Percentiles rank a stretch among this genome's conserved stretches.
phyloP scores from a whole-genome alignment of 2,329 filamentous ascomycete genomes.

The Fusarium ramigenum region DNA sequence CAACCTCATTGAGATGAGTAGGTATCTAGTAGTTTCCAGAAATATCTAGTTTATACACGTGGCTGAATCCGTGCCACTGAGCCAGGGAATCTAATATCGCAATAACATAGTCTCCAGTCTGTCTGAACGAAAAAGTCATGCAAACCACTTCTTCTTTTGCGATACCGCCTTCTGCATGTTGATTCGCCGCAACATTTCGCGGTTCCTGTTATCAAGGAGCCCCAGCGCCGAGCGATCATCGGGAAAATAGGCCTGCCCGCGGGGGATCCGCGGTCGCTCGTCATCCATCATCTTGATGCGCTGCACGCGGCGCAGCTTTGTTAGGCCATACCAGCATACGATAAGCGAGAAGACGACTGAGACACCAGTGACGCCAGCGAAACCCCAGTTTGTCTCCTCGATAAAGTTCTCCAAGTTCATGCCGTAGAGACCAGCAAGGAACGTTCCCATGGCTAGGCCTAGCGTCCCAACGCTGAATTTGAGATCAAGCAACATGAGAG shows the following conservation, averaged over 20 bases:
- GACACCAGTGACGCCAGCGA: slow-evolving; percentile 75
- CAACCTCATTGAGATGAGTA: slow-evolving; percentile 44
- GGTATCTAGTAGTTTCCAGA: slow-evolving; percentile 32
- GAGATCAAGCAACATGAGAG: slow-evolving; percentile 95
- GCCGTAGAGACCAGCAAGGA: slow-evolving; percentile 97
- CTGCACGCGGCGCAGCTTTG: slow-evolving; percentile 85
- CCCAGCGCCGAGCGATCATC: slow-evolving; percentile 55
- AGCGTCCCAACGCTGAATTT: slow-evolving; percentile 96
- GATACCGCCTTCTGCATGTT: slow-evolving; percentile 57
- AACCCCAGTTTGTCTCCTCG: slow-evolving; percentile 90
- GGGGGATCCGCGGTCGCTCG: slow-evolving; percentile 52
- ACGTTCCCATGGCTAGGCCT: slow-evolving; percentile 92
- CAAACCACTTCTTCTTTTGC: slow-evolving; percentile 49
- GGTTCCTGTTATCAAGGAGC: slow-evolving; percentile 62
- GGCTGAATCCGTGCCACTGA: slow-evolving; percentile 20
- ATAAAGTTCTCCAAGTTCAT: slow-evolving; percentile 99
- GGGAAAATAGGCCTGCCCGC: slow-evolving; percentile 51
- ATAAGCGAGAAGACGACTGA: slow-evolving; percentile 78
- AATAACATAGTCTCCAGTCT: slow-evolving; percentile 3
- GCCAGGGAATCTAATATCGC: slow-evolving; percentile 22
- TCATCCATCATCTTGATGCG: slow-evolving; percentile 81
- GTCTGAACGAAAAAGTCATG: not conserved
- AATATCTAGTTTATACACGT: slow-evolving; percentile 34
- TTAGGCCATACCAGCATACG: slow-evolving; percentile 85
- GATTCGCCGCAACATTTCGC: slow-evolving; percentile 63